Conservation (phyloP, 2,329 filamentous ascomycete genomes). For the Arthrobotrys musiformis region DNA sequence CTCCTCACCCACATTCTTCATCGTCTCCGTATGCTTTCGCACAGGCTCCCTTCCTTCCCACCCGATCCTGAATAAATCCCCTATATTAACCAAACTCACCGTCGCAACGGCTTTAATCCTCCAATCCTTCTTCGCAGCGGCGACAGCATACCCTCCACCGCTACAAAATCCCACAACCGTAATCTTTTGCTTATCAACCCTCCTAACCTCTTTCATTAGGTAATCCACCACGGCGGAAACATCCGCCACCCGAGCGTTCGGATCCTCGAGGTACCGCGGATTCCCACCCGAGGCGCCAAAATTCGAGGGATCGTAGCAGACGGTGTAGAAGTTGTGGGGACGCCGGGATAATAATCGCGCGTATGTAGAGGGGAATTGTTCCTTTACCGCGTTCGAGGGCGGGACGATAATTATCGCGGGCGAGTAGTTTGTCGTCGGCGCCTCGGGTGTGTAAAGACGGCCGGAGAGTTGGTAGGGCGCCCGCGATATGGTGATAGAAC, state of each 20-base stretch:
- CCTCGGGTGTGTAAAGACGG: neutral
- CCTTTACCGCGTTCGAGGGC: slow-evolving; percentile 2
- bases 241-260: neutral
- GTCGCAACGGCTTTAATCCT: slow-evolving; percentile 64
- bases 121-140: slow-evolving; percentile 62
- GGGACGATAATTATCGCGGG: slow-evolving; percentile 1
- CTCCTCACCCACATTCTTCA: neutral
- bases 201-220: slow-evolving; percentile 4
- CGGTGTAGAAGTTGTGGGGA: slow-evolving; percentile 3
- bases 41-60: slow-evolving; percentile 3
- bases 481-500: neutral
- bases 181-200: slow-evolving; percentile 59
- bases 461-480: neutral
- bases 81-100: slow-evolving; percentile 60
- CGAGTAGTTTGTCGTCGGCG: slow-evolving; percentile 1
- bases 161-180: slow-evolving; percentile 63
- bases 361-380: slow-evolving; percentile 9
- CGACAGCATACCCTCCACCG: slow-evolving; percentile 62
- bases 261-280: neutral
- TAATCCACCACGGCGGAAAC: neutral
- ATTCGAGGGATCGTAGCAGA: slow-evolving; percentile 8
- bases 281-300: slow-evolving; percentile 10
- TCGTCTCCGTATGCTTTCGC: neutral
- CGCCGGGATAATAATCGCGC: neutral
- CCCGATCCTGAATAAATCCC: slow-evolving; percentile 60